Conservation (phyloP, 192 early-diverging fungal genomes). For the Podila horticola region DNA sequence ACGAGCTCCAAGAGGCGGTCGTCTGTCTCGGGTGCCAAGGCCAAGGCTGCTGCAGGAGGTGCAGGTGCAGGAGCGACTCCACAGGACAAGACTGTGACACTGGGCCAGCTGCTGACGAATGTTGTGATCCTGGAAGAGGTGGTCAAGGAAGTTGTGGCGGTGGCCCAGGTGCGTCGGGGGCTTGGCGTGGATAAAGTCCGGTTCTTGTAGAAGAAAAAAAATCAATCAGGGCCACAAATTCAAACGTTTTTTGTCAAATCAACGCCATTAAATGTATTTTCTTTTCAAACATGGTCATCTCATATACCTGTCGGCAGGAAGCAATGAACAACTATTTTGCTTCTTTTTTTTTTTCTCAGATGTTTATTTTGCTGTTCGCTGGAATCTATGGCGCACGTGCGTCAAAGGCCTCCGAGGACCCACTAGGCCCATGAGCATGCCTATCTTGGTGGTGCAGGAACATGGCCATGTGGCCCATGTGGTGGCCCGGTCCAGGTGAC, state of each 20-base stretch:
- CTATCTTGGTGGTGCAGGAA: neutral
- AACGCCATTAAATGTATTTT: neutral
- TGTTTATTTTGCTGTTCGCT: too few species aligned
- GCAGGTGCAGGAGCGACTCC: conserved; percentile 14
- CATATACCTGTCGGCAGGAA: too few species aligned
- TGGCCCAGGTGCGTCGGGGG: conserved; percentile 81
- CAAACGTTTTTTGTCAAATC: too few species aligned
- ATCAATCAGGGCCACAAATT: too few species aligned
- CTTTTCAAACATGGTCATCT: neutral
- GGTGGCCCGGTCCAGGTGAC: neutral
- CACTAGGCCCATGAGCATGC: neutral
- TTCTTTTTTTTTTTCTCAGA: too few species aligned
- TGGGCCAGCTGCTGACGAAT: conserved; percentile 82
- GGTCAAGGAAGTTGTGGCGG: conserved; percentile 90
- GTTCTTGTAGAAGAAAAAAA: conserved; percentile 53
- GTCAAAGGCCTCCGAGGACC: too few species aligned
- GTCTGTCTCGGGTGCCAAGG: conserved; percentile 8
- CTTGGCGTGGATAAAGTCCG: conserved; percentile 76
- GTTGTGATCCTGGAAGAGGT: conserved; percentile 93
- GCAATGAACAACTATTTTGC: too few species aligned
- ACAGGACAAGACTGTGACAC: conserved; percentile 58
- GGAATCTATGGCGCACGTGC: too few species aligned
- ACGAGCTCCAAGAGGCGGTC: conserved; percentile 41
- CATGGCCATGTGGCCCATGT: neutral
- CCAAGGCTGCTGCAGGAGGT: conserved; percentile 8